Percentiles rank a stretch among this genome's conserved stretches.
phyloP scores from a whole-genome alignment of 2,329 filamentous ascomycete species.

The Xylariaceae sp. region DNA sequence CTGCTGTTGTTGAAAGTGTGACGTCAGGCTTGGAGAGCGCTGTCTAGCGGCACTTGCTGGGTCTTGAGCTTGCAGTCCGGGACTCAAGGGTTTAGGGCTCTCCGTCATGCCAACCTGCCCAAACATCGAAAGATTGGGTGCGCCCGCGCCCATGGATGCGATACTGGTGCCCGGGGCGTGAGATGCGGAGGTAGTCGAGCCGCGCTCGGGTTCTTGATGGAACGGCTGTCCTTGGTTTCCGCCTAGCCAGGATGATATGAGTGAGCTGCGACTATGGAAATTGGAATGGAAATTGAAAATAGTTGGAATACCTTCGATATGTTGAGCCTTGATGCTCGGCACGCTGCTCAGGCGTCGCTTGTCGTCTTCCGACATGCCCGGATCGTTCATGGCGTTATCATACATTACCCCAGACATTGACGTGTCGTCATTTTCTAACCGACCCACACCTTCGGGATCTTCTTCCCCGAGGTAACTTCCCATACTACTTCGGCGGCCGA shows the following conservation, averaged over 20 bases:
- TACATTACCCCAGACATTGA: slow-evolving; percentile 54
- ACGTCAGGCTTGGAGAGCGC: slow-evolving; percentile 60
- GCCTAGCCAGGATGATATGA: slow-evolving; percentile 67
- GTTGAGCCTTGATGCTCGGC: slow-evolving; percentile 68
- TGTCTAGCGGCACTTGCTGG: slow-evolving; percentile 47
- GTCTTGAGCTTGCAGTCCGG: slow-evolving; percentile 49
- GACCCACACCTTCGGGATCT: slow-evolving; percentile 54
- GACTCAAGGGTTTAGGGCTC: slow-evolving; percentile 78
- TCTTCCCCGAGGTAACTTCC: slow-evolving; percentile 76
- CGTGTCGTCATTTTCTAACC: slow-evolving; percentile 46
- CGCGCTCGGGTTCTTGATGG: slow-evolving; percentile 55
- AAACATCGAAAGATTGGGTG: slow-evolving; percentile 52
- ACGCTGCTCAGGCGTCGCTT: slow-evolving; percentile 63
- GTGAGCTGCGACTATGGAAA: slow-evolving; percentile 48
- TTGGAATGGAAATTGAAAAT: slow-evolving; percentile 46
- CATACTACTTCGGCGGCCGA: slow-evolving; percentile 82
- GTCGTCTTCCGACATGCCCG: slow-evolving; percentile 55
- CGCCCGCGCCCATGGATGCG: slow-evolving; percentile 42
- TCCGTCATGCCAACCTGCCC: slow-evolving; percentile 72
- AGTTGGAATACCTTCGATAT: slow-evolving; percentile 50
- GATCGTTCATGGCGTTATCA: slow-evolving; percentile 49
- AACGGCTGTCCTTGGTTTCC: slow-evolving; percentile 51
- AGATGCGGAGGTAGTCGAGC: slow-evolving; percentile 50
- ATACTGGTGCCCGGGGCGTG: slow-evolving; percentile 47
- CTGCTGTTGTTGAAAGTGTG: slow-evolving; percentile 61